Conservation (phyloP, 495 filamentous ascomycete genomes). For the Tuber aestivum region DNA sequence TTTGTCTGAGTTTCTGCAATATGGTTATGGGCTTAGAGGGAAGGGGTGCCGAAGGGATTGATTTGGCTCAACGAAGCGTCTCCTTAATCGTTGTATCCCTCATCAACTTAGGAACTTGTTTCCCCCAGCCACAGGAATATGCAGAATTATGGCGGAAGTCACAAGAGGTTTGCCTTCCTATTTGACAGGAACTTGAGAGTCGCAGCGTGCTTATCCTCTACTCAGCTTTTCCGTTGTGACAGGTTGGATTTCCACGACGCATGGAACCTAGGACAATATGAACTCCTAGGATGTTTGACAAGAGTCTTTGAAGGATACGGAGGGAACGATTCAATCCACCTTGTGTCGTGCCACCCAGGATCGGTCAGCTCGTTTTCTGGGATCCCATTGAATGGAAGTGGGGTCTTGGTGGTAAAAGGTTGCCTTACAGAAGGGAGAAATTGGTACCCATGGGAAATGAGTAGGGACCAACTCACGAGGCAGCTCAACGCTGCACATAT, state of each 20-base stretch:
- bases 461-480: not conserved
- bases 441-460: not conserved
- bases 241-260: not conserved
- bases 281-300: not conserved
- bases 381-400: not conserved
- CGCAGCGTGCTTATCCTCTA: not conserved
- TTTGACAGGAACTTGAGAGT: not conserved
- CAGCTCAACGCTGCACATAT: constrained; percentile 7
- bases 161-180: constrained; percentile 14
- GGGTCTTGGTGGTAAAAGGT: not conserved
- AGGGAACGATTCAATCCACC: not conserved
- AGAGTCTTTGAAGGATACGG: not conserved
- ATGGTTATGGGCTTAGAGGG: constrained; percentile 3
- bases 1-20: constrained; percentile 12
- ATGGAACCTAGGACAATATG: not conserved
- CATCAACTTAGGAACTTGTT: constrained; percentile 14
- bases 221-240: not conserved
- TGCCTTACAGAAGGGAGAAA: not conserved
- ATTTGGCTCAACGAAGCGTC: constrained; percentile 10
- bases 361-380: constrained; percentile 3
- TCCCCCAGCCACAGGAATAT: constrained; percentile 3
- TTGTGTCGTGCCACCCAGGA: not conserved
- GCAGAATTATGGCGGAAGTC: constrained; percentile 6
- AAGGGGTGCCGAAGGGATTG: not conserved
- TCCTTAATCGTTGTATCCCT: constrained; percentile 13